Evolutionary conservation across 441 rosid species (phyloP), one percentile per base, ranked within the genome.

Genomic region (Hypseocharis bilobata): DNA sequence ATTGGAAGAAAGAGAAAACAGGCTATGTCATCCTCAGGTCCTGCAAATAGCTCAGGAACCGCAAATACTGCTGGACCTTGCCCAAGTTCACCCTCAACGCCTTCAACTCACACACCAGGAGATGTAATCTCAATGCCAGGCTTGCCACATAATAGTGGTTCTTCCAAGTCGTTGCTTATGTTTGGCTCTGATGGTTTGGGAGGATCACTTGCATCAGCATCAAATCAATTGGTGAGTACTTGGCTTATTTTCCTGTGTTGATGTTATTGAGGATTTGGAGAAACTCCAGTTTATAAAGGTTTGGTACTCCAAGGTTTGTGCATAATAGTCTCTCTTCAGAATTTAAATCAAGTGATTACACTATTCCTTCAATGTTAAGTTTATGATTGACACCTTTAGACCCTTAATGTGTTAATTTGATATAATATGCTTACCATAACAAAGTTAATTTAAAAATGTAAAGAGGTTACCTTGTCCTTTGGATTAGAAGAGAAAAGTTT

Each of bases 31-130:
- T 86, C 91, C 74, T 83, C 93, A 69, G 92, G 92, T 17, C 89
- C 99, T 69, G 91, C 92, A 65, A 84, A 85, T 72, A 88, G 89
- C 78, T 77, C 92, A 23, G 94, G 93, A 73, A 86, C 88, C 64
- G 95, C 85, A 55, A 85, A 88, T 74, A 85, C 92, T n/a, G 82
- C 87, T 0, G 96, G 90, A 40, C 93, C 91, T 13, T 84, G 91
- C 57, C 89, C 96, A 27, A 85, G 89, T 81, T 87, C 91, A 22
- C 92, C 91, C 34, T 88, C 97, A 64, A 87, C 96, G 3, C 97
- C 92, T 38, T 86, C 97, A 22, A 84, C 93, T 65, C 90, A 86
- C 74, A 92, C 94, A 55, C 92, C 96, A 40, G 96, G 92, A 51
- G 95, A 92, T 81, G 86, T 81, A 72, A 79, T 88, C 60, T 88